Base-by-base conservation (phyloP, 495 filamentous ascomycete genomes). In the Aspergillus funiculosus region DNA sequence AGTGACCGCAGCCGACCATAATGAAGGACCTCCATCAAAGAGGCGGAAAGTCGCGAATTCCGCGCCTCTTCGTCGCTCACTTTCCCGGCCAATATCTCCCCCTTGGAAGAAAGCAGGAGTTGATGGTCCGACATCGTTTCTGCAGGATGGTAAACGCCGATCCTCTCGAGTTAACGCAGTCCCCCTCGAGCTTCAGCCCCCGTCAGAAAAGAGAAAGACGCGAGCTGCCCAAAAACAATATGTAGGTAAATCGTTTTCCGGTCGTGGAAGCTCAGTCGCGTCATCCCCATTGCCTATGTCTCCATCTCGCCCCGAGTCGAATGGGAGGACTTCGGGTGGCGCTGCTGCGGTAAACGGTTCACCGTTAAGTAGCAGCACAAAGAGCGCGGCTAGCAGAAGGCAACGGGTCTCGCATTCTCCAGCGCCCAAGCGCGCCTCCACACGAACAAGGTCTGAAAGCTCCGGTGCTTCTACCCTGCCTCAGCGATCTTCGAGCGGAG, bases 91-190 rank as follows among this genome's bases (percentile, higher is more conserved):
- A 35, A 59, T 63, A 42, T 96, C 92, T 22, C 92, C 92, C 46
- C 92, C 92, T 18, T 98, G 92, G 92, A 97, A 92, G 70, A 91
- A 81, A 62, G 71, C 85, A 39, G 82, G 85, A 34, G 85, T 80
- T 19, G 87, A 94, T 31, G 94, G 91, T 0, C 92, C 92, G 3
- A 87, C 92, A 6, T 84, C 86, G 0, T 87, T 95, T 52, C 64
- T 82, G 18, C 81, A 83, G 50, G 82, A 87, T 67, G 92, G 92
- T 32, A 81, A 80, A 50, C 78, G 92, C 43, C 92, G 88, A 62
- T 95, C 90, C 6, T 86, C 86, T 26, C 75, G 90, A 50, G 86
- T 86, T 44, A 95, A 94, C 60, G 64, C 69, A 21, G 64, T 86
- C 14, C 85, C 85, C n/a, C 50, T 83, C 24, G 83, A 87, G 48